Evolutionary conservation across 306 rosid species (phyloP).

Genomic region (Castanea mollissima): DNA sequence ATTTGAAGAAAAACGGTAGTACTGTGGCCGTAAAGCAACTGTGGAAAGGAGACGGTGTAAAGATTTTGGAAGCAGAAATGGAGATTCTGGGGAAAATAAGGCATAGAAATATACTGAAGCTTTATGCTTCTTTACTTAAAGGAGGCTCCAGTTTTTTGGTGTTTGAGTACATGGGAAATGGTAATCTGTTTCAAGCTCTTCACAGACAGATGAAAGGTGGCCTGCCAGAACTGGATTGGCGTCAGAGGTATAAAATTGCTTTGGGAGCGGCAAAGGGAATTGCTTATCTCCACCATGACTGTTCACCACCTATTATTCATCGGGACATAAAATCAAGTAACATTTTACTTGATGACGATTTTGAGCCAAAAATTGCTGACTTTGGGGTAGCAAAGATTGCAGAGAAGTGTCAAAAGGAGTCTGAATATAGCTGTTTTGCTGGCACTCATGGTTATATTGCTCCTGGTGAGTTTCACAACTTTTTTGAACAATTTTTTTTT

Average conservation of each 20-base stretch:
- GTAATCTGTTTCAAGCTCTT: slow-evolving; percentile 79
- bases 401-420: slow-evolving; percentile 45
- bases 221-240: slow-evolving; percentile 65
- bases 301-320: slow-evolving; percentile 78
- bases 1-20: slow-evolving; percentile 46
- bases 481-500: background rate
- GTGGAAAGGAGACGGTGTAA: slow-evolving; percentile 60
- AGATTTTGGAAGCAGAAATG: slow-evolving; percentile 81
- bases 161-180: slow-evolving; percentile 87
- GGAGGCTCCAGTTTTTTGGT: slow-evolving; percentile 73
- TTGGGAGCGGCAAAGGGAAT: slow-evolving; percentile 90
- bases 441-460: slow-evolving; percentile 98
- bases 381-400: slow-evolving; percentile 89
- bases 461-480: slow-evolving; percentile 67
- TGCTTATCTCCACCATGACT: slow-evolving; percentile 92
- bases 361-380: slow-evolving; percentile 90
- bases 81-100: slow-evolving; percentile 83
- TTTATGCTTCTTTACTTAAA: slow-evolving; percentile 74
- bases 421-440: slow-evolving; percentile 63
- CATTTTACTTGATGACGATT: slow-evolving; percentile 73
- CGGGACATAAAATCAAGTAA: slow-evolving; percentile 92
- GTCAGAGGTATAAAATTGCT: slow-evolving; percentile 71
- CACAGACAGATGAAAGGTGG: slow-evolving; percentile 58
- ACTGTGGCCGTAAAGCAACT: slow-evolving; percentile 83
- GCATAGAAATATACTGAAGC: slow-evolving; percentile 84